A percentile compares a stretch with the other conserved stretches of the same genome.
These are phyloP conservation scores for Cladorrhinum sp. DNA, from an alignment of 2,329 filamentous ascomycete species.

Conservation along the genomic window DNA sequence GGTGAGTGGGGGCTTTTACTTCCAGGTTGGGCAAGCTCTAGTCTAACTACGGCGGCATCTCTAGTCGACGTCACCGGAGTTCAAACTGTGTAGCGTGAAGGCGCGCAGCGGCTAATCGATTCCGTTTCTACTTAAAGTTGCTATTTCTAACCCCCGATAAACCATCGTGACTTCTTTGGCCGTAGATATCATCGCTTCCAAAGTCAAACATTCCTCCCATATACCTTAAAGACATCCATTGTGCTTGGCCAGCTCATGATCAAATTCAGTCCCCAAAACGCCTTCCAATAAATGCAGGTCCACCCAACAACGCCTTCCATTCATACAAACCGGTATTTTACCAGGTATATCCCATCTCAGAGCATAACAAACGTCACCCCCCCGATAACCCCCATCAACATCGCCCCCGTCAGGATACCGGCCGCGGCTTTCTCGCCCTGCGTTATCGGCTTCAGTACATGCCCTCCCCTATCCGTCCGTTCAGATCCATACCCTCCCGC, in stretches of 20 bases:
- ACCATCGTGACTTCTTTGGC: too few species aligned
- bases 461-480: conserved; percentile 13
- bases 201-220: too few species aligned
- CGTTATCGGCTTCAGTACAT: conserved; percentile 40
- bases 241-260: too few species aligned
- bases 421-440: conserved; percentile 53
- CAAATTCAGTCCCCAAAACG: neutral
- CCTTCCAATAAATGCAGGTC: neutral
- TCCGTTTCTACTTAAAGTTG: neutral
- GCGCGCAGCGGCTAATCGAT: neutral
- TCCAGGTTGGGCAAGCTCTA: neutral
- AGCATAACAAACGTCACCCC: conserved; percentile 50
- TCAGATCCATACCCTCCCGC: conserved; percentile 41
- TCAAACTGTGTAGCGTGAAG: neutral
- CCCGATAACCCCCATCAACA: conserved; percentile 48
- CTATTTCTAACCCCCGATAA: neutral
- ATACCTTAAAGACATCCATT: too few species aligned
- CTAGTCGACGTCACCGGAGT: neutral
- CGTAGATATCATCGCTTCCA: too few species aligned
- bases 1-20: neutral
- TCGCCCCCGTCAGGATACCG: conserved; percentile 52
- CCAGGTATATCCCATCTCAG: conserved; percentile 24
- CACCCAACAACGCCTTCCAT: too few species aligned
- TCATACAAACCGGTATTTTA: neutral
- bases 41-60: neutral